Percentiles rank a stretch among this genome's conserved stretches.
phyloP scores from a whole-genome alignment of 257 asterid genomes.

The Gynochthodes officinalis region DNA sequence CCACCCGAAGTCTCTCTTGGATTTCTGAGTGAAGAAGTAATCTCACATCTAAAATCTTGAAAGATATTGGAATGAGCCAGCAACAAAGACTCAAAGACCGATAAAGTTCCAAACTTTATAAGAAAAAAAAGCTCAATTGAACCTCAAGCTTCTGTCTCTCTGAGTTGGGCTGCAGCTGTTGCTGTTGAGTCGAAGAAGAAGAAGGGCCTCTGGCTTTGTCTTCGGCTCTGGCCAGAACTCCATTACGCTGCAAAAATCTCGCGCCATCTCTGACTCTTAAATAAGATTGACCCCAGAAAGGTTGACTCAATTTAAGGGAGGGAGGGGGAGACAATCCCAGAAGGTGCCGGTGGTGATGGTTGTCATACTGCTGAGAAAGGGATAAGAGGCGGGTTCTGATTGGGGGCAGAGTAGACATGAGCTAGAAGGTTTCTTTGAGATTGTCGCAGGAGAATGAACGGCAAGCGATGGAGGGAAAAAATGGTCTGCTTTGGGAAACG shows the following conservation, averaged over 20 bases:
- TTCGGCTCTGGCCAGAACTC: slow-evolving; percentile 67
- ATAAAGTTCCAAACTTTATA: background rate
- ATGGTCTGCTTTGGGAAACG: background rate
- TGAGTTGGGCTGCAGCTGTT: slow-evolving; percentile 14
- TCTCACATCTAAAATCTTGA: background rate
- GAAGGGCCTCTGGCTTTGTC: slow-evolving; percentile 49
- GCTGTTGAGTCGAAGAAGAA: slow-evolving; percentile 37
- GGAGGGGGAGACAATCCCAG: slow-evolving; percentile 19
- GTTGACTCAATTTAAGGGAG: slow-evolving; percentile 21
- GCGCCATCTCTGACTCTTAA: slow-evolving; percentile 25
- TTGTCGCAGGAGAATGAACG: background rate
- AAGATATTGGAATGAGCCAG: too few relatives aligned
- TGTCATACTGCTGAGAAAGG: slow-evolving; percentile 31
- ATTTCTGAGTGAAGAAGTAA: background rate
- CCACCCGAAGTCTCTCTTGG: too few relatives aligned
- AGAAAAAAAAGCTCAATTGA: background rate
- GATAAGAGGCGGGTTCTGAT: slow-evolving; percentile 28
- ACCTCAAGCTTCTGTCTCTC: slow-evolving; percentile 49
- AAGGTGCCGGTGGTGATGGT: slow-evolving; percentile 13
- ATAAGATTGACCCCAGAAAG: slow-evolving; percentile 31
- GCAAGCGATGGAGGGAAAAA: background rate
- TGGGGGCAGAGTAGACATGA: slow-evolving; percentile 49
- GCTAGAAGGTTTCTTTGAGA: background rate
- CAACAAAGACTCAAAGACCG: too few relatives aligned
- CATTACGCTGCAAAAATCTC: slow-evolving; percentile 41